Evolutionary conservation across 2,329 filamentous ascomycete species (phyloP).

Genomic region (Neofusicoccum ribis): DNA sequence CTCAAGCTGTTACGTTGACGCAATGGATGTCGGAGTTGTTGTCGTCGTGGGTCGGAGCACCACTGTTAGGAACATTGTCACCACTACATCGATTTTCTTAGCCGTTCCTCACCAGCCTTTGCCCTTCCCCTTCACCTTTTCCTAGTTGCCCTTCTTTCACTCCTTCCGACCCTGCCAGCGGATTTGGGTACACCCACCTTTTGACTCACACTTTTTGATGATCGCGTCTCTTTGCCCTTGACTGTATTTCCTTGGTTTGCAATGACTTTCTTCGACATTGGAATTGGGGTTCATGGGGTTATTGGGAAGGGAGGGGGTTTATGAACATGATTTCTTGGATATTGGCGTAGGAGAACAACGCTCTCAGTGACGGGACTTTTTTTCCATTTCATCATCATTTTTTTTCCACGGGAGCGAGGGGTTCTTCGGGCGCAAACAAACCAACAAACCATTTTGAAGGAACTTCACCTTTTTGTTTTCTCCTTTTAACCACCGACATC

Average conservation of each 20-base stretch:
- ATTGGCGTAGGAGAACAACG: constrained; percentile 12
- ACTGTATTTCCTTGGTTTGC: background rate
- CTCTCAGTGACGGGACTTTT: constrained; percentile 4
- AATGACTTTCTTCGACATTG: background rate
- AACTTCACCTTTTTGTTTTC: background rate
- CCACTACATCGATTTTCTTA: background rate
- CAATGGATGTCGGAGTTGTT: background rate
- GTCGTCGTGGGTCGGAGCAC: background rate
- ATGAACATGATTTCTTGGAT: background rate
- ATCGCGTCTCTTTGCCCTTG: background rate
- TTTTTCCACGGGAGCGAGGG: constrained; percentile 1
- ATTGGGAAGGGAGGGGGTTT: background rate
- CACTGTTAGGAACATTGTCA: background rate
- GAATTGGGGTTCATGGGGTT: constrained; percentile 5
- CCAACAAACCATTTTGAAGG: background rate
- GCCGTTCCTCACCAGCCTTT: background rate
- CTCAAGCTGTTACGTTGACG: constrained; percentile 7
- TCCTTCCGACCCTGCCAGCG: background rate
- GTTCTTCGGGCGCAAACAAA: constrained; percentile 10
- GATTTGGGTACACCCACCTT: background rate
- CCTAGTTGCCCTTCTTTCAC: background rate
- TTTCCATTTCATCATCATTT: background rate
- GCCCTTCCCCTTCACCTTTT: background rate
- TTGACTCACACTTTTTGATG: background rate
- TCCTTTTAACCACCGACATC: background rate